Conservation (phyloP, 2,329 filamentous ascomycete genomes). For the Karstenula rhodostoma region DNA sequence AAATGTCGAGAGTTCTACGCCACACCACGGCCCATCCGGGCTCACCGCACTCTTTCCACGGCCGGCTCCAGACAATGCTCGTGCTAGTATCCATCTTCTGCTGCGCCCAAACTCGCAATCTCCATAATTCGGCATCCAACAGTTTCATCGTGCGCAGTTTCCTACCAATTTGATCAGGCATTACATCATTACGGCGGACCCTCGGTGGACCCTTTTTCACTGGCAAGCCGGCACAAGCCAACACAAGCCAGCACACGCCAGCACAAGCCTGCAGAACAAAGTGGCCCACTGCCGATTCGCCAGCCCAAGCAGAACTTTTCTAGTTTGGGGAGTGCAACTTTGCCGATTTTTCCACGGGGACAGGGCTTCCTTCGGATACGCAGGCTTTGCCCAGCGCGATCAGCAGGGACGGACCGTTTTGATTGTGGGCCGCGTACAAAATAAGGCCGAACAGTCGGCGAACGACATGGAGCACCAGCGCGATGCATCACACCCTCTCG, state of each 20-base stretch:
- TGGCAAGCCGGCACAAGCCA: neutral
- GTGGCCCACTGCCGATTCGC: slow-evolving; percentile 3
- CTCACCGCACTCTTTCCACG: slow-evolving; percentile 8
- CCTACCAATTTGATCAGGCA: slow-evolving; percentile 25
- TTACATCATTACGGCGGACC: slow-evolving; percentile 40
- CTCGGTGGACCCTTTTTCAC: slow-evolving; percentile 20
- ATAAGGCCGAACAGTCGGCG: slow-evolving; percentile 8
- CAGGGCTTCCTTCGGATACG: slow-evolving; percentile 4
- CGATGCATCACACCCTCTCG: neutral
- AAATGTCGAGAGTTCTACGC: neutral
- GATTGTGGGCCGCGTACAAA: neutral
- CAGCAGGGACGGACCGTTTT: slow-evolving; percentile 8
- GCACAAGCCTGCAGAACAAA: neutral
- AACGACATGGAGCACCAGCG: slow-evolving; percentile 2
- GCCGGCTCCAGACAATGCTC: slow-evolving; percentile 16
- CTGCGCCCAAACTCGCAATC: slow-evolving; percentile 12
- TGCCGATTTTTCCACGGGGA: slow-evolving; percentile 3
- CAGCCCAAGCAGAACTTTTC: neutral
- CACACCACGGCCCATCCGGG: neutral
- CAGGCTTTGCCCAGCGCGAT: slow-evolving; percentile 1
- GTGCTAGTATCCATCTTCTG: slow-evolving; percentile 12
- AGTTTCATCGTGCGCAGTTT: slow-evolving; percentile 35
- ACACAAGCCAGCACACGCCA: neutral
- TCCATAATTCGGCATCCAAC: slow-evolving; percentile 33
- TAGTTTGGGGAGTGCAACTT: neutral